Evolutionary conservation across 2,329 filamentous ascomycete genomes (phyloP).

Genomic region (Hortaea werneckii): DNA sequence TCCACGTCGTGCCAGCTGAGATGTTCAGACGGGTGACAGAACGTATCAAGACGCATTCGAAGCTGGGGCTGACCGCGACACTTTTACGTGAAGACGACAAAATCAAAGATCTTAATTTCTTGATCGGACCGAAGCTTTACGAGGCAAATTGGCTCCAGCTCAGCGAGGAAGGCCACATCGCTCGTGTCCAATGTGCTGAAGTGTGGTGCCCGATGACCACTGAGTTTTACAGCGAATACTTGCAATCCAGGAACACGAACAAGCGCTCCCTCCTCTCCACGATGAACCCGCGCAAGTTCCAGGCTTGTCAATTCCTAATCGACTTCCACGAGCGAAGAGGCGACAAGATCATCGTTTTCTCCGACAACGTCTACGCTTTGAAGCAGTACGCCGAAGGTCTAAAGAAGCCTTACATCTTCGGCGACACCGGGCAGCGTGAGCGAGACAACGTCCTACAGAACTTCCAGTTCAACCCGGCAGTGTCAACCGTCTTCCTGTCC

Average conservation of each 20-base stretch:
- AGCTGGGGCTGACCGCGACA: slow-evolving; percentile 88
- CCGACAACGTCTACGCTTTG: slow-evolving; percentile 90
- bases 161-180: slow-evolving; percentile 92
- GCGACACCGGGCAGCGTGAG: slow-evolving; percentile 75
- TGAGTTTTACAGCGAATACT: slow-evolving; percentile 93
- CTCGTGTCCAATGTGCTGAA: slow-evolving; percentile 92
- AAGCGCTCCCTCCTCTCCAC: slow-evolving; percentile 70
- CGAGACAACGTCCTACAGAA: slow-evolving; percentile 82
- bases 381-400: slow-evolving; percentile 76
- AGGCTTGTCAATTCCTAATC: slow-evolving; percentile 95
- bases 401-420: slow-evolving; percentile 82
- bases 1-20: slow-evolving; percentile 92
- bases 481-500: slow-evolving; percentile 89
- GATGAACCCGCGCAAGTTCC: slow-evolving; percentile 97
- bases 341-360: slow-evolving; percentile 97
- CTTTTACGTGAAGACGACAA: slow-evolving; percentile 95
- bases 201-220: slow-evolving; percentile 99
- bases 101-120: slow-evolving; percentile 91
- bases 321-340: slow-evolving; percentile 91
- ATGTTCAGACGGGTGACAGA: slow-evolving; percentile 94
- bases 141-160: slow-evolving; percentile 99
- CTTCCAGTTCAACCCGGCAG: slow-evolving; percentile 81
- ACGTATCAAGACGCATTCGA: slow-evolving; percentile 87
- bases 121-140: slow-evolving; percentile 94
- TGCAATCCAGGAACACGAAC: slow-evolving; percentile 53